phyloP scores from a whole-genome alignment of 306 rosid species.

The Datisca glomerata region DNA sequence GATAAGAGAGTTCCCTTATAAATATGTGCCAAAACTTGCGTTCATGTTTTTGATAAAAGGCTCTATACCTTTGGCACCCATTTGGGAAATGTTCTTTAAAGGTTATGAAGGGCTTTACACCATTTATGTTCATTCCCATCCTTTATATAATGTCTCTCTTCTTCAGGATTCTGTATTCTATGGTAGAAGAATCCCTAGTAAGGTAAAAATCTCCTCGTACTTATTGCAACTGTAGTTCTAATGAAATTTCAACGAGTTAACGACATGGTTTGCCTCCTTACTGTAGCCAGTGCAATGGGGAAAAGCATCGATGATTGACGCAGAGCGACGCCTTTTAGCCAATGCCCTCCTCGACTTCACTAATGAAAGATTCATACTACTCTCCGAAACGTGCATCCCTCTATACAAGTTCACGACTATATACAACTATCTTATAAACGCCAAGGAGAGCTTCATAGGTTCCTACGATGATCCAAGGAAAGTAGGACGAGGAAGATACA shows the following conservation, averaged over 20 bases:
- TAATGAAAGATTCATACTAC: constrained; percentile 60
- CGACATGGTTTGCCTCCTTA: background rate
- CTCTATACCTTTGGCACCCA: constrained; percentile 25
- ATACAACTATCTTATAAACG: constrained; percentile 41
- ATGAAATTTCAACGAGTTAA: background rate
- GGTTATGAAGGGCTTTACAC: constrained; percentile 30
- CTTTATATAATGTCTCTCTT: constrained; percentile 30
- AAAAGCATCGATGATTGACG: constrained; percentile 60
- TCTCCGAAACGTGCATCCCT: constrained; percentile 93
- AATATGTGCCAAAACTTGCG: constrained; percentile 36
- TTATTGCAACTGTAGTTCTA: background rate
- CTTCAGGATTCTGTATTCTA: constrained; percentile 36
- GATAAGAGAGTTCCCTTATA: constrained; percentile 7
- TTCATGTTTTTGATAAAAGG: constrained; percentile 62
- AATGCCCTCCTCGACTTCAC: constrained; percentile 58
- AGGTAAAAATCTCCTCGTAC: constrained; percentile 26
- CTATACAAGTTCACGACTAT: constrained; percentile 55
- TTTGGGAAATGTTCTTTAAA: constrained; percentile 52
- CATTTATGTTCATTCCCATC: constrained; percentile 42
- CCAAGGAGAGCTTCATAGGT: constrained; percentile 42
- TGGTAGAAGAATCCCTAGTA: constrained; percentile 61
- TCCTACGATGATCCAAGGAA: constrained; percentile 30
- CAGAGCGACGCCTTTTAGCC: constrained; percentile 55
- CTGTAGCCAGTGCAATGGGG: constrained; percentile 38
- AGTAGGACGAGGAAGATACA: constrained; percentile 66